phyloP scores from a whole-genome alignment of 1,284 basidiomycete genomes.

The Pyrrhoderma noxium region DNA sequence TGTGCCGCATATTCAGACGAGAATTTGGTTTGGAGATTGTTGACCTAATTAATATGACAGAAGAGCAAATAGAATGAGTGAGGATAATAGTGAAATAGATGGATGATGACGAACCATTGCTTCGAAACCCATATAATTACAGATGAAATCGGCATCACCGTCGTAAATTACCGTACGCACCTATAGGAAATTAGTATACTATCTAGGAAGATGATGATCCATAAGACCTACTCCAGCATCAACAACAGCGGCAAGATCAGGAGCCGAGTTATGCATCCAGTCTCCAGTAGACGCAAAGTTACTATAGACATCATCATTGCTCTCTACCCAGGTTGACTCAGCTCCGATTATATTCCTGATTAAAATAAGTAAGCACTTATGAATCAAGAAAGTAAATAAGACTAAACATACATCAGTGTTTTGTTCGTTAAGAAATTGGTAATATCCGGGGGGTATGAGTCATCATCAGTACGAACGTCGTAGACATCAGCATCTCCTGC shows the following conservation, averaged over 20 bases:
- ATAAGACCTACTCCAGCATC: slow-evolving; percentile 44
- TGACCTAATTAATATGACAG: slow-evolving; percentile 28
- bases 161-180: slow-evolving; percentile 16
- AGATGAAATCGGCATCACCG: slow-evolving; percentile 42
- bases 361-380: neutral
- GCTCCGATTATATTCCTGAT: slow-evolving; percentile 38
- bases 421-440: slow-evolving; percentile 33
- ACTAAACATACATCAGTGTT: slow-evolving; percentile 23
- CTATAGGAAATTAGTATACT: slow-evolving; percentile 9
- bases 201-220: slow-evolving; percentile 27
- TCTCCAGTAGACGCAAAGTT: slow-evolving; percentile 56
- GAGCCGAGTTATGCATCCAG: slow-evolving; percentile 55
- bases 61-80: neutral
- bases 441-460: slow-evolving; percentile 49
- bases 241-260: slow-evolving; percentile 49
- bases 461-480: slow-evolving; percentile 46
- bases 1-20: slow-evolving; percentile 32
- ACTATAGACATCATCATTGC: slow-evolving; percentile 40
- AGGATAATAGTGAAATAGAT: slow-evolving; percentile 21
- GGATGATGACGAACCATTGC: slow-evolving; percentile 39
- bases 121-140: slow-evolving; percentile 55
- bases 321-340: slow-evolving; percentile 39
- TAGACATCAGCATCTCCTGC: slow-evolving; percentile 45
- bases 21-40: slow-evolving; percentile 36
- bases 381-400: neutral